Base-by-base conservation (phyloP, 306 rosid species). In the Sicyos edulis region DNA sequence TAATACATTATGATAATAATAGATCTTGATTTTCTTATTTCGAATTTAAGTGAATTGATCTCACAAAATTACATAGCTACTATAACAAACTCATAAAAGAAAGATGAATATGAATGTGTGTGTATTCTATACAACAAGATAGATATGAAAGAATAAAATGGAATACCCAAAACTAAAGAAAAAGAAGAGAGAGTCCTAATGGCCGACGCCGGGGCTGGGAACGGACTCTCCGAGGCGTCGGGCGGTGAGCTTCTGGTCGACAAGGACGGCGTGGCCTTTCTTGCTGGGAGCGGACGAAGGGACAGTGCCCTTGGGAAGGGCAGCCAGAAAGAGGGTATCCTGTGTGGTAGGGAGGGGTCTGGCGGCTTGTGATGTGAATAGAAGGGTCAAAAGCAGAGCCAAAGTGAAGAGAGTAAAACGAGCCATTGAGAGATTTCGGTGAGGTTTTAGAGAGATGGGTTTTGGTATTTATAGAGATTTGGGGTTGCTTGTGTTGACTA, bases 271-370 rank as follows among this genome's bases (percentile, higher is more conserved):
- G 52, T 93, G 88, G 0, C 92, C 96, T 74, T 77, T 91, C 69
- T 69, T 85, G 85, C 91, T 91, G 8, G 99, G 99, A 0, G 95
- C 34, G 12, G 99, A 93, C 42, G 80, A 13, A 0, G 97, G 95
- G 4, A 89, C 86, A 0, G 24, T 79, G n/a, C 96, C 97, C 83
- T 93, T 93, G 0, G 96, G 96, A 71, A 93, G 96, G 54, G 92
- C 79, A 45, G 78, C 65, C 0, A 87, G 71, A 71, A 86, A 80
- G 82, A 87, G 52, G 47, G 79, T 83, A 14, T 49, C 68, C 10
- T 19, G 37, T 32, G 37, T 32, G 4, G 4, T 32, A 32, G 37
- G 37, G 37, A 91, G 84, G 72, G 74, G 80, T 76, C 99, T 86
- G 6, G 77, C 90, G 16, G 70, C 68, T 60, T 83, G 81, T n/a